Evolutionary conservation across 2,329 filamentous ascomycete genomes (phyloP), one percentile per base, ranked within the genome.

Genomic region (Penicillium sp.): DNA sequence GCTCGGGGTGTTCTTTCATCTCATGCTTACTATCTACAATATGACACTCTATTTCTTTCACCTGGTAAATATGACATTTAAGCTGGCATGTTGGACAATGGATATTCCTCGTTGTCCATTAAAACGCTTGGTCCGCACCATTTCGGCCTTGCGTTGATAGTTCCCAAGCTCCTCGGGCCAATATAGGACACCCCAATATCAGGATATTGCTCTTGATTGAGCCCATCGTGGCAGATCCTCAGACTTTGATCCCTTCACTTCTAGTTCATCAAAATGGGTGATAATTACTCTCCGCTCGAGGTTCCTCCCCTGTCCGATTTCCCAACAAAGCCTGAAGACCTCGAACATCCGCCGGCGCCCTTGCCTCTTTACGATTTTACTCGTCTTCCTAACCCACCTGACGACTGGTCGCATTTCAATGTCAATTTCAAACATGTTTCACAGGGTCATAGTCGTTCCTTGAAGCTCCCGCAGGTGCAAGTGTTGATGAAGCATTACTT

Each of bases 401-500:
- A 38, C 1, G 50, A 59, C 19, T 65, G 45, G 45, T 5, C 12
- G 6, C 56, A 61, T 35, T 44, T 61, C 2, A 19, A 28, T 49
- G 9, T 25, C 9, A 42, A 17, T 12, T 54, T 19, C n/a, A 11
- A 1, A 8, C 7, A 2, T 16, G 4, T 51, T 37, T 8, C 2
- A 14, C 3, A 9, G 8, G 30, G 36, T 14, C 6, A 11, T 4
- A 22, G 28, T 19, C 51, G 51, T 40, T 12, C 22, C 11, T 33
- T 54, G 22, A 49, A 35, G 36, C n/a, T 36, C 25, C 19, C 36
- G 7, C 41, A 50, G 47, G 12, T 60, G 4, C 36, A 51, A 11
- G 40, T 43, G 1, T 45, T 65, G 43, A 35, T 59, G 4, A 52
- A 55, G 3, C 61, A 64, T 31, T 60, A 68, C 50, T 62, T 62